Conservation (phyloP, 192 early-diverging fungal species). For the Allomyces javanicus region DNA sequence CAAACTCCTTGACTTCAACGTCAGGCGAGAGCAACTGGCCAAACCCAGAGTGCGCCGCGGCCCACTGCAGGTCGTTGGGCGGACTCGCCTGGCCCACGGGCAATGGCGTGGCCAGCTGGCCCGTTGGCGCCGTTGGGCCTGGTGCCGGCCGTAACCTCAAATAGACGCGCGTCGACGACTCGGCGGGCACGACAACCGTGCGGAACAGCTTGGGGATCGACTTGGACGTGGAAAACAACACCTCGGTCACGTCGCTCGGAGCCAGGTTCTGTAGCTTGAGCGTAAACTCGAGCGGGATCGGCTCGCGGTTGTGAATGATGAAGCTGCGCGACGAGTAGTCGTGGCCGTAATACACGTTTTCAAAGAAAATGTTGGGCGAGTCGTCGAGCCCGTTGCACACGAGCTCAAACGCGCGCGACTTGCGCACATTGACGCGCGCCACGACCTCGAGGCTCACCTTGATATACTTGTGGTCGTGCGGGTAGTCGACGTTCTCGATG, state of each 20-base stretch:
- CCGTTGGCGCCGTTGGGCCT: background rate
- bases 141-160: slow-evolving; percentile 36
- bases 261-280: slow-evolving; percentile 39
- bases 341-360: slow-evolving; percentile 46
- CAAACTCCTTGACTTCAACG: slow-evolving; percentile 42
- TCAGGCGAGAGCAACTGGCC: background rate
- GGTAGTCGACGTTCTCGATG: slow-evolving; percentile 53
- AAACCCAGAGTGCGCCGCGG: background rate
- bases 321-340: slow-evolving; percentile 51
- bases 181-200: slow-evolving; percentile 41
- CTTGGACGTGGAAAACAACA: slow-evolving; percentile 55
- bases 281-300: slow-evolving; percentile 53
- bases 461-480: slow-evolving; percentile 48
- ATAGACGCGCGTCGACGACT: slow-evolving; percentile 44
- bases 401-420: slow-evolving; percentile 53
- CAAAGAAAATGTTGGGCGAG: slow-evolving; percentile 30
- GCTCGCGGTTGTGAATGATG: slow-evolving; percentile 52
- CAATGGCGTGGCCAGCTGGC: background rate
- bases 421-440: slow-evolving; percentile 24
- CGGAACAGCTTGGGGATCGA: slow-evolving; percentile 50
- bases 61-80: background rate
- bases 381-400: slow-evolving; percentile 41
- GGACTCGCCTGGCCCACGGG: background rate
- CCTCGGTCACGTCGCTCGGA: slow-evolving; percentile 39
- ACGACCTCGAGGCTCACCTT: slow-evolving; percentile 52